phyloP scores from a whole-genome alignment of 2,329 filamentous ascomycete genomes.

The Cadophora sp. region DNA sequence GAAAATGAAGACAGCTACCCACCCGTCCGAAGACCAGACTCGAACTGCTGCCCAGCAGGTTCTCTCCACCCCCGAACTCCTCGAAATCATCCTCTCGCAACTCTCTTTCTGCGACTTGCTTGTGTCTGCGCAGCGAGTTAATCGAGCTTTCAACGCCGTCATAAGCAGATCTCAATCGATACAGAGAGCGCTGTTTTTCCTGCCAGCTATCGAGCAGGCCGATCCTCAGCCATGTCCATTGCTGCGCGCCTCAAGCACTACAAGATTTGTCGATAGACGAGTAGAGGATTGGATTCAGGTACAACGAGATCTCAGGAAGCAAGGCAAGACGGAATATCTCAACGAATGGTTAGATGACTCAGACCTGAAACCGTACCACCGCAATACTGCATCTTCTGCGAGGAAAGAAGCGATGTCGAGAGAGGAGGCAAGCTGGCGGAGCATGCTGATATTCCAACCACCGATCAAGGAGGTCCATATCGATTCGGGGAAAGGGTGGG shows the following conservation, averaged over 20 bases:
- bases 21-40: too few relatives aligned
- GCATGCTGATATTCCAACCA: constrained; percentile 10
- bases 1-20: background rate
- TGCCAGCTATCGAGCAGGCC: background rate
- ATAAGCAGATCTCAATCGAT: constrained; percentile 12
- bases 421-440: constrained; percentile 15
- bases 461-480: constrained; percentile 10
- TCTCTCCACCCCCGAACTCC: constrained; percentile 13
- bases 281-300: background rate
- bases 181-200: constrained; percentile 5
- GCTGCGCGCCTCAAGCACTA: background rate
- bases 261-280: constrained; percentile 13
- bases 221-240: background rate
- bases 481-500: background rate
- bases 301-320: background rate
- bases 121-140: constrained; percentile 1
- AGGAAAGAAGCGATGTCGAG: constrained; percentile 10
- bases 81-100: constrained; percentile 9
- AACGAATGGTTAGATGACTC: constrained; percentile 1
- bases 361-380: constrained; percentile 1
- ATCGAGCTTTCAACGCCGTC: constrained; percentile 11
- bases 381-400: background rate
- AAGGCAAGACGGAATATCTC: background rate
- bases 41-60: constrained; percentile 6
- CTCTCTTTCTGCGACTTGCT: constrained; percentile 13